Evolutionary conservation across 352 stramenopile genomes (phyloP), one percentile per base, ranked within the genome.

Genomic region (Phytophthora fragariae): DNA sequence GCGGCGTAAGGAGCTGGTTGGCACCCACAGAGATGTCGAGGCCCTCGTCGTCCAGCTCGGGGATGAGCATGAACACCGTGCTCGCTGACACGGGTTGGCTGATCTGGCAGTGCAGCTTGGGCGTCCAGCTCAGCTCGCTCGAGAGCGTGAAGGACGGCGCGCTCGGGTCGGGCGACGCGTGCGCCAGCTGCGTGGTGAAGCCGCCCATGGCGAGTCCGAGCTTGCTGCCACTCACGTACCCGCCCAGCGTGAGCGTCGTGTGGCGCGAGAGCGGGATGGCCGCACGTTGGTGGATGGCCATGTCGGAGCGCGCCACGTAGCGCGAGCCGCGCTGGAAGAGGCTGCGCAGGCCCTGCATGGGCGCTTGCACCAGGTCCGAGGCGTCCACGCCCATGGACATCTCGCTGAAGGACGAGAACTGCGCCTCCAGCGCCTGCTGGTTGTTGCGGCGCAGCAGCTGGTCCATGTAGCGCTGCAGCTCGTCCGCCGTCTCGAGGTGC

Each of bases 311-410:
- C 49, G 89, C 76, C 8, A 92, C 67, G 57, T 81, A 89, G 11
- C 82, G 75, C 46, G 75, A 75, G 29, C 79, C 85, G 50, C 79
- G 77, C 15, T 77, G 66, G 60, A 91, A 79, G 15, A 91, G 77
- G 37, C 76, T 83, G 11, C 73, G 77, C 56, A 92, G 46, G 1
- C 82, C 84, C 9, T 79, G 83, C 84, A 91, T 92, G 5, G 85
- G 87, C 50, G 75, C 69, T n/a, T 76, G 72, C 21, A 94, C 78
- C 54, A 94, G 84, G 55, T 93, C 86, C 6, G 85, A 92, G 15
- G 87, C 87, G 67, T 96, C 89, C n/a, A 96, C 83, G 54, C 79
- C 53, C 79, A 93, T 93, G 63, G 81, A 84, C 82, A 93, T 92
- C 68, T 94, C 87, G 63, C 86, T 96, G 58, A 92, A 88, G 31